Conservation (phyloP, 2,329 filamentous ascomycete genomes). For the Dissoconium aciculare region DNA sequence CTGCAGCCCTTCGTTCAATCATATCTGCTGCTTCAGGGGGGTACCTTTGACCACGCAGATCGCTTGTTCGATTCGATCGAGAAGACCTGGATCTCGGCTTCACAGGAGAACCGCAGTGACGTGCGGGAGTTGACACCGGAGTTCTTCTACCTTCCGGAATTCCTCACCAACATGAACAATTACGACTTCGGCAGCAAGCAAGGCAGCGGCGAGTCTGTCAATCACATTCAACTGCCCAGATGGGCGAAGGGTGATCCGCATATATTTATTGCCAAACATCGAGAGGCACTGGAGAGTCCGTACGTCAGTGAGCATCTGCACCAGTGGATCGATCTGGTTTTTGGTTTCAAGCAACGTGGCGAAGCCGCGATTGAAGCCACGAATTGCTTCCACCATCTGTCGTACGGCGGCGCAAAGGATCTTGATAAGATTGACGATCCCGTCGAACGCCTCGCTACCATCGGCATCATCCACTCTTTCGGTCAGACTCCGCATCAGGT, state of each 20-base stretch:
- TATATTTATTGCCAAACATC: conserved; percentile 87
- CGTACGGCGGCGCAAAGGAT: conserved; percentile 86
- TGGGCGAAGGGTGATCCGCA: conserved; percentile 96
- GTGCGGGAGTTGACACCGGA: conserved; percentile 90
- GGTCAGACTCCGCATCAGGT: conserved; percentile 95
- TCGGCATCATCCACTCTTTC: conserved; percentile 96
- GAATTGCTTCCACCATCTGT: conserved; percentile 93
- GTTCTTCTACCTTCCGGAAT: conserved; percentile 93
- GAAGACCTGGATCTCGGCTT: conserved; percentile 82
- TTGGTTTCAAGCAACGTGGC: conserved; percentile 84
- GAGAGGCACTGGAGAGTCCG: conserved; percentile 87
- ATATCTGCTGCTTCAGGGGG: conserved; percentile 86
- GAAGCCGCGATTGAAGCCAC: conserved; percentile 81
- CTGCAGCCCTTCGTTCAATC: conserved; percentile 94
- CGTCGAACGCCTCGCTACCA: conserved; percentile 72
- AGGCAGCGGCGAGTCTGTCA: conserved; percentile 62
- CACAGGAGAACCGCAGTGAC: conserved; percentile 78
- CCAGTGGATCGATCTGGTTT: conserved; percentile 90
- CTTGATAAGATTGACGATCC: conserved; percentile 81
- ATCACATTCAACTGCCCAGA: conserved; percentile 75
- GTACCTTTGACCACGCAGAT: conserved; percentile 89
- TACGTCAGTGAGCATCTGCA: conserved; percentile 83
- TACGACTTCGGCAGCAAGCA: conserved; percentile 89
- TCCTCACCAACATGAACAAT: conserved; percentile 80
- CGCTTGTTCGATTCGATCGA: conserved; percentile 86